phyloP scores from a whole-genome alignment of 1,284 basidiomycete species.

The Rhodotorula sp. region DNA sequence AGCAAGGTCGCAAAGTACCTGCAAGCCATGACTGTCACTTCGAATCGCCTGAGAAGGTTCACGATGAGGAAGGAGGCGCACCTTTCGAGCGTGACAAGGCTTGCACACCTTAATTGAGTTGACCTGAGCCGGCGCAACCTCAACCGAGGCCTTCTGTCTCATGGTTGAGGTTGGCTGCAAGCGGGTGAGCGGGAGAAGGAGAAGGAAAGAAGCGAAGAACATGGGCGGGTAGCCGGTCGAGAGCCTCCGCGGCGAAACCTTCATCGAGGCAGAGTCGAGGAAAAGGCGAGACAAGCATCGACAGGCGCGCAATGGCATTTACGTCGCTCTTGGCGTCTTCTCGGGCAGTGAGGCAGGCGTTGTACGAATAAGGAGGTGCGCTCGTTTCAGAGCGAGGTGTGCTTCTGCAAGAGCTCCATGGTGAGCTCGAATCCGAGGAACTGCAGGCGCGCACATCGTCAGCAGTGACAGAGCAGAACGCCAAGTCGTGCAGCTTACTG shows the following conservation, averaged over 20 bases:
- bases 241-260: not conserved
- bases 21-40: not conserved
- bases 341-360: too few species aligned
- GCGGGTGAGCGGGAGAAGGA: not conserved
- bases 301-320: not conserved
- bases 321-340: too few species aligned
- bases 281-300: not conserved
- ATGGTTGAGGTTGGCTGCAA: not conserved
- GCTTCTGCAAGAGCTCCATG: slow-evolving; percentile 56
- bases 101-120: not conserved
- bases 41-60: not conserved
- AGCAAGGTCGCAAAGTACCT: slow-evolving; percentile 14
- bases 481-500: slow-evolving; percentile 46
- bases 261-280: not conserved
- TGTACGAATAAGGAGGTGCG: not conserved
- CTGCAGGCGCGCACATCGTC: slow-evolving; percentile 8
- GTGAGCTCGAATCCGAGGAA: slow-evolving; percentile 89
- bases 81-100: not conserved
- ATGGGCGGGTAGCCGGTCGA: not conserved
- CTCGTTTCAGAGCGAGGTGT: slow-evolving; percentile 40
- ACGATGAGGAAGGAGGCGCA: not conserved
- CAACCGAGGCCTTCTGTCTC: too few species aligned
- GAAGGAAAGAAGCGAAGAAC: not conserved
- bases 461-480: not conserved
- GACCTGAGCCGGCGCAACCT: not conserved